Evolutionary conservation across 768 basidiomycete genomes (phyloP).

Genomic region (Tylopilus felleus): DNA sequence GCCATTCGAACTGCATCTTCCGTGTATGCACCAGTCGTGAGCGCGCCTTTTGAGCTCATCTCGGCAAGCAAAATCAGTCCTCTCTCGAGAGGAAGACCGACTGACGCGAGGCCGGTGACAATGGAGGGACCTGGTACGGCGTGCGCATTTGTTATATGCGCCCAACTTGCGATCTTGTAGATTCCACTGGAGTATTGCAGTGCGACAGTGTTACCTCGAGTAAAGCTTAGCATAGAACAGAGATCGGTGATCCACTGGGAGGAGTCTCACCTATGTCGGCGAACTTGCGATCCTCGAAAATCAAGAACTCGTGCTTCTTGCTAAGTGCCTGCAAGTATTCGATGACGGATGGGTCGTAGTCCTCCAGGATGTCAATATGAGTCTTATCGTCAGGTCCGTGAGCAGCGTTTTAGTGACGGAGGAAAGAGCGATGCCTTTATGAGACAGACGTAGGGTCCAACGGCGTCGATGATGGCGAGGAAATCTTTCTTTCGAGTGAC

Average conservation of each 20-base stretch:
- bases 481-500: constrained; percentile 79
- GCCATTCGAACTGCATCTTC: constrained; percentile 87
- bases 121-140: constrained; percentile 95
- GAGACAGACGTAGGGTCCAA: constrained; percentile 88
- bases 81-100: constrained; percentile 78
- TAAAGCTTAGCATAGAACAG: not conserved
- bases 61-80: constrained; percentile 91
- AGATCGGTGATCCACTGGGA: not conserved
- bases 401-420: constrained; percentile 16
- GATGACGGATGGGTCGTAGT: constrained; percentile 76
- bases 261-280: constrained; percentile 84
- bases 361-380: constrained; percentile 92
- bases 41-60: constrained; percentile 89
- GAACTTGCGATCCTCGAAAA: constrained; percentile 98
- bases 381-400: constrained; percentile 56
- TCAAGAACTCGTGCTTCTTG: constrained; percentile 83
- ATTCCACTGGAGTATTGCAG: constrained; percentile 92
- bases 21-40: constrained; percentile 83
- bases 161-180: constrained; percentile 92
- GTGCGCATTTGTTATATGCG: constrained; percentile 97
- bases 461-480: constrained; percentile 79
- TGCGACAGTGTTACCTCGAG: constrained; percentile 88
- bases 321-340: constrained; percentile 67
- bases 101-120: constrained; percentile 80
- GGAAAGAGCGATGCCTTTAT: constrained; percentile 66